Percentiles rank a stretch among this genome's conserved stretches.
These are phyloP conservation scores for Protomyces pachydermus DNA, from an alignment of 1,139 yeast genomes.

Conservation along the genomic window DNA sequence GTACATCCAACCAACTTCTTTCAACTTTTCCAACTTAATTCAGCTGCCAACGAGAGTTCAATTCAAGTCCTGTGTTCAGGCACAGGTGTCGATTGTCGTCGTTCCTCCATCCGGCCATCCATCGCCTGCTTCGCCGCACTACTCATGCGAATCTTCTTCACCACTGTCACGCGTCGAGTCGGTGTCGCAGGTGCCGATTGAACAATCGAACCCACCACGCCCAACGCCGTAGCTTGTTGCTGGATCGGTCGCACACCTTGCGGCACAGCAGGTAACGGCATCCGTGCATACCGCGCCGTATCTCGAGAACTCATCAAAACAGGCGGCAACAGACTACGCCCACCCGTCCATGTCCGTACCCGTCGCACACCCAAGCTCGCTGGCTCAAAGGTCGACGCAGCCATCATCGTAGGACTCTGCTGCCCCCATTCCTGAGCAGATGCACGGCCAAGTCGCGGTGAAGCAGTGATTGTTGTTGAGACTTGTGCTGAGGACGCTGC, in stretches of 20 bases:
- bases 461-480: not conserved
- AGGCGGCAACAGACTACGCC: not conserved
- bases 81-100: too few relatives aligned
- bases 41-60: too few relatives aligned
- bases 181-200: not conserved
- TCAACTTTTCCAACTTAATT: too few relatives aligned
- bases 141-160: too few relatives aligned
- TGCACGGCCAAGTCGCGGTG: not conserved
- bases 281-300: not conserved
- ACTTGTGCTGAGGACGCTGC: not conserved
- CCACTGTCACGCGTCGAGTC: not conserved
- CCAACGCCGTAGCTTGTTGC: too few relatives aligned
- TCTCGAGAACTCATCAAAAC: not conserved
- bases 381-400: not conserved
- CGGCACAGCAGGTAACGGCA: not conserved
- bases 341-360: not conserved
- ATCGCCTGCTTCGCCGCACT: too few relatives aligned
- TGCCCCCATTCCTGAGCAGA: too few relatives aligned
- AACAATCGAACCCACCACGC: not conserved
- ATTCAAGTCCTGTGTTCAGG: too few relatives aligned
- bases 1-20: too few relatives aligned
- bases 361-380: not conserved
- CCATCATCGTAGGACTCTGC: not conserved
- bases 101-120: too few relatives aligned
- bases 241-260: not conserved